These are phyloP conservation scores for Diplosphaera chodatii DNA, from an alignment of 139 green algal species.

Conservation along the genomic window DNA sequence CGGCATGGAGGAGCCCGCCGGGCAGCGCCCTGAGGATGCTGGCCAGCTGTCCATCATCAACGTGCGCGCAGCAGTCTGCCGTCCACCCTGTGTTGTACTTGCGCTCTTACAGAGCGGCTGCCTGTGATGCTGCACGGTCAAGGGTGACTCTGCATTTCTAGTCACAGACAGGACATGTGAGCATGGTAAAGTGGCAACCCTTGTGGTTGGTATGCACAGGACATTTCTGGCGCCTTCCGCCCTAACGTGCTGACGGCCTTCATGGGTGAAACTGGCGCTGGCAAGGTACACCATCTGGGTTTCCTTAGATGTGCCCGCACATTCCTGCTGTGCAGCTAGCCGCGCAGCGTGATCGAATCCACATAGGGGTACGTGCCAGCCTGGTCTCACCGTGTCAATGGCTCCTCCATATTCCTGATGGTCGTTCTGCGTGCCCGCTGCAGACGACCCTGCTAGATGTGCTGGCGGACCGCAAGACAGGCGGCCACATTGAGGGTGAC, in stretches of 20 bases:
- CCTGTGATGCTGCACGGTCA: no score
- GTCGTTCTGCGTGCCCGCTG: neutral
- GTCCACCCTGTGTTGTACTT: no score
- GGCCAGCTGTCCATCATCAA: neutral
- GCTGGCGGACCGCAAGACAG: slow-evolving; percentile 33
- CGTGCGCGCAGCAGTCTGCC: neutral
- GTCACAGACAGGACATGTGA: no score
- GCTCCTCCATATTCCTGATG: no score
- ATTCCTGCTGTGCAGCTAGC: no score
- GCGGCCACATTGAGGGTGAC: slow-evolving; percentile 1
- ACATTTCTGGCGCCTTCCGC: slow-evolving; percentile 36
- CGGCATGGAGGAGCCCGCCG: neutral
- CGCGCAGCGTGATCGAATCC: no score
- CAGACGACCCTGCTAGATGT: slow-evolving; percentile 40
- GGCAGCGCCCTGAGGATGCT: neutral
- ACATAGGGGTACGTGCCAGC: no score
- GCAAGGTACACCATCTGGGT: neutral
- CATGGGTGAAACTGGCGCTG: slow-evolving; percentile 19
- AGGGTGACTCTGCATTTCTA: no score
- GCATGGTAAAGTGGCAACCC: no score
- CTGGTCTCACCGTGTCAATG: no score
- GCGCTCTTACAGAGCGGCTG: no score
- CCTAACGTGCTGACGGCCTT: slow-evolving; percentile 19
- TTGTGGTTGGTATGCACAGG: slow-evolving; percentile 1
- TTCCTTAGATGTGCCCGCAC: no score